Percentiles rank a stretch among this genome's conserved stretches.
Conservation (phyloP, 1,284 basidiomycete genomes). For the Xerocomus amazonicus region DNA sequence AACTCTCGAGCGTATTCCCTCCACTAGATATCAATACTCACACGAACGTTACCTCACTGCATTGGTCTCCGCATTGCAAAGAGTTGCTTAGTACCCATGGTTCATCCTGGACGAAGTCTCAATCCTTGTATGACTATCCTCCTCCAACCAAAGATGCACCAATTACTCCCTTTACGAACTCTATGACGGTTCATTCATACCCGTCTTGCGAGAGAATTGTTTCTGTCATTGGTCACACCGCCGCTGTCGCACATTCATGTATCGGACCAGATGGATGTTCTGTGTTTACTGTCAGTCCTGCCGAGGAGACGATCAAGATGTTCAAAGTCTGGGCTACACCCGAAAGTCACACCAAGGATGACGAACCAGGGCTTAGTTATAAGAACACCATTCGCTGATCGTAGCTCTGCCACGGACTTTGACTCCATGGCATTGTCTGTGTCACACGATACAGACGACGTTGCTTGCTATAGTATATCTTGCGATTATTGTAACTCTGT, state of each 20-base stretch:
- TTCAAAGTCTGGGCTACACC: slow-evolving; percentile 35
- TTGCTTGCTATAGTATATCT: slow-evolving; percentile 8
- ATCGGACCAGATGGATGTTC: slow-evolving; percentile 36
- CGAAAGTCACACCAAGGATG: slow-evolving; percentile 15
- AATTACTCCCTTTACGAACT: slow-evolving; percentile 35
- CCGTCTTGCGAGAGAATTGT: slow-evolving; percentile 42
- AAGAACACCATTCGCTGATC: slow-evolving; percentile 29
- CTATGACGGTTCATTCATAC: slow-evolving; percentile 54
- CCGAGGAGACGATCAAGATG: slow-evolving; percentile 39
- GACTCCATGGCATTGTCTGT: slow-evolving; percentile 9
- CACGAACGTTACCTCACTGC: slow-evolving; percentile 73
- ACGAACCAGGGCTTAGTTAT: slow-evolving; percentile 22
- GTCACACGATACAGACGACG: slow-evolving; percentile 1
- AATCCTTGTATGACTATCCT: slow-evolving; percentile 16
- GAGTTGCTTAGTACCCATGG: slow-evolving; percentile 89
- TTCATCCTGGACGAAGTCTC: slow-evolving; percentile 34
- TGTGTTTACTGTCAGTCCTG: slow-evolving; percentile 41
- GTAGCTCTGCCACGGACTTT: neutral
- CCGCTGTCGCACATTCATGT: slow-evolving; percentile 32
- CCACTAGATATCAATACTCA: slow-evolving; percentile 44
- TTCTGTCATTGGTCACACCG: slow-evolving; percentile 32
- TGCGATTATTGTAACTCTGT: slow-evolving; percentile 10
- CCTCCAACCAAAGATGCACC: slow-evolving; percentile 24
- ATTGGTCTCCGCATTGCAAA: slow-evolving; percentile 84
- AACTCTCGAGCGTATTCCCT: slow-evolving; percentile 35